Conservation (phyloP, 2,329 filamentous ascomycete genomes). For the Botrytis paeoniae region DNA sequence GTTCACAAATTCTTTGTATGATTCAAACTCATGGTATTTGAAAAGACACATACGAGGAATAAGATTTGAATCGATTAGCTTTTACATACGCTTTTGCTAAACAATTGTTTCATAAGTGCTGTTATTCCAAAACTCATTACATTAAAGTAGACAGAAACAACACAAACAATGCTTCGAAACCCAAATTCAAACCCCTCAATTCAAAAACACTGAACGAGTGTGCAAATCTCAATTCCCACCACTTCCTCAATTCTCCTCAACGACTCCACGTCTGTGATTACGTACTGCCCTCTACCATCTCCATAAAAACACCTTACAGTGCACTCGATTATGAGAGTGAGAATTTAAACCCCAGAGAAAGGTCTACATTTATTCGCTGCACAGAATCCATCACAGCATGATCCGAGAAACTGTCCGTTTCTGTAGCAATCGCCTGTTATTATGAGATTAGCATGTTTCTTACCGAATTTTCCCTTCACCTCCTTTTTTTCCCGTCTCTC, state of each 20-base stretch:
- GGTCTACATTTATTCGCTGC: conserved; percentile 18
- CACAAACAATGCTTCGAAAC: not conserved
- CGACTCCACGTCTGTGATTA: not conserved
- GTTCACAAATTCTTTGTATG: not conserved
- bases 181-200: not conserved
- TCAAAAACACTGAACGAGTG: not conserved
- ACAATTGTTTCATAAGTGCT: not conserved
- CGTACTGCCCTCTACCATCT: not conserved
- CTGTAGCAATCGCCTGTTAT: not conserved
- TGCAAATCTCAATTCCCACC: fast-evolving
- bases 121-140: no score
- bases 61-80: not conserved
- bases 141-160: not conserved
- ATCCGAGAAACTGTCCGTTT: conserved; percentile 7
- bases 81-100: not conserved
- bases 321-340: not conserved
- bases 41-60: not conserved
- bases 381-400: conserved; percentile 18
- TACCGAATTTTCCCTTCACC: not conserved
- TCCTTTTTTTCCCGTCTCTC: fast-evolving
- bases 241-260: not conserved
- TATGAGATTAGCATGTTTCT: not conserved
- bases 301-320: fast-evolving
- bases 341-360: not conserved
- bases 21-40: fast-evolving